Conservation (phyloP, 495 filamentous ascomycete species). For the Haplographium delicatum region DNA sequence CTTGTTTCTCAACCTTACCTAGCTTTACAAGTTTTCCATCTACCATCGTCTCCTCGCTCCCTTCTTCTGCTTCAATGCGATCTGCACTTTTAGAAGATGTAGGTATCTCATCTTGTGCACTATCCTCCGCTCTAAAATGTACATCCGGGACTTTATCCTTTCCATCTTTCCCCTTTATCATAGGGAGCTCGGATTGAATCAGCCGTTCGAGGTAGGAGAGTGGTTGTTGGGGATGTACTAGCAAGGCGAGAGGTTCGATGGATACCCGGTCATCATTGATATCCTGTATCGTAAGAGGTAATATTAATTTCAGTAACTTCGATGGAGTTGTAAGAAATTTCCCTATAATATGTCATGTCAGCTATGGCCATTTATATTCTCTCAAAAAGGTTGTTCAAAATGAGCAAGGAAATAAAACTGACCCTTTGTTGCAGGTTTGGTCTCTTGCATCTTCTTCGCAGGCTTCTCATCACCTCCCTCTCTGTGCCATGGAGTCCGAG, state of each 20-base stretch:
- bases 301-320: conserved; percentile 79
- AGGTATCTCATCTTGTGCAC: conserved; percentile 51
- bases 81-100: conserved; percentile 27
- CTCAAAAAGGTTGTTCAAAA: neutral
- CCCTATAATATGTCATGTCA: conserved; percentile 66
- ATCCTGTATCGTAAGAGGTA: conserved; percentile 62
- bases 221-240: conserved; percentile 89
- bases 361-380: conserved; percentile 32
- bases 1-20: conserved; percentile 36
- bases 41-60: conserved; percentile 39
- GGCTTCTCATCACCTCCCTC: conserved; percentile 56
- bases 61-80: conserved; percentile 27
- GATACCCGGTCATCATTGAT: conserved; percentile 50
- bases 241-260: conserved; percentile 77
- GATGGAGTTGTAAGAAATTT: conserved; percentile 90
- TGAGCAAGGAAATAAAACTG: conserved; percentile 22
- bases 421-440: conserved; percentile 25
- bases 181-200: conserved; percentile 82
- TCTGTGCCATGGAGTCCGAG: conserved; percentile 60
- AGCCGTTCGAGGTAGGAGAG: conserved; percentile 87
- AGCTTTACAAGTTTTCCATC: conserved; percentile 43
- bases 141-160: conserved; percentile 65
- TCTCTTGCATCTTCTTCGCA: conserved; percentile 35
- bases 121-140: conserved; percentile 75
- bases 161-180: conserved; percentile 52